Percentiles rank a stretch among this genome's conserved stretches.
These are phyloP conservation scores for Cyclotella choctawhatcheeana DNA, from an alignment of 108 stramenopile species.

Conservation along the genomic window DNA sequence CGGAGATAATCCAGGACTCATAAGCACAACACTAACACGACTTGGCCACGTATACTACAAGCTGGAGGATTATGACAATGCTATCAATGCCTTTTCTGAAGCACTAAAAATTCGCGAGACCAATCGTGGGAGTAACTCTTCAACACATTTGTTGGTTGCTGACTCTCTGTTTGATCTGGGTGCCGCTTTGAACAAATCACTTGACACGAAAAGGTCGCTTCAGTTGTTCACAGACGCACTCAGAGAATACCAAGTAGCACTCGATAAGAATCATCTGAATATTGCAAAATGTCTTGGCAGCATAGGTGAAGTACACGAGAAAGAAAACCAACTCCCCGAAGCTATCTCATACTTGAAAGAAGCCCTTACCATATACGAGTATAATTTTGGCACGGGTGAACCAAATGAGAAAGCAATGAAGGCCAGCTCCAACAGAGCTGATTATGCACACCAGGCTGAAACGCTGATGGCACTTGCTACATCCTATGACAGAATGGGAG, in stretches of 20 bases:
- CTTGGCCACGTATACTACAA: conserved; percentile 44
- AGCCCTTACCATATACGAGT: conserved; percentile 36
- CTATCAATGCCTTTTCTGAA: conserved; percentile 41
- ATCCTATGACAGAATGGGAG: conserved; percentile 32
- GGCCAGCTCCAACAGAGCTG: conserved; percentile 19
- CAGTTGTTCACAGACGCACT: conserved; percentile 47
- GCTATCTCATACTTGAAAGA: conserved; percentile 29
- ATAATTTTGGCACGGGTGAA: conserved; percentile 29
- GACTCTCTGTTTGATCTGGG: conserved; percentile 50
- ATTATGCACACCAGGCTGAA: conserved; percentile 42
- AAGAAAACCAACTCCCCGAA: conserved; percentile 39
- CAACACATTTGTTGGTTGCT: conserved; percentile 42
- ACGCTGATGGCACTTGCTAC: conserved; percentile 44
- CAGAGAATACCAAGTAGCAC: conserved; percentile 43
- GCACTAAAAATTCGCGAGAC: conserved; percentile 37
- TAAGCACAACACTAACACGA: conserved; percentile 30
- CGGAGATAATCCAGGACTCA: conserved; percentile 23
- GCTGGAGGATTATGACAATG: conserved; percentile 34
- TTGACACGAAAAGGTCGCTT: conserved; percentile 36
- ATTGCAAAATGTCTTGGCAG: conserved; percentile 38
- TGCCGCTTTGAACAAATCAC: conserved; percentile 31
- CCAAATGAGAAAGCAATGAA: conserved; percentile 45
- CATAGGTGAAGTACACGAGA: conserved; percentile 40
- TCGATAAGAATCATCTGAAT: conserved; percentile 41
- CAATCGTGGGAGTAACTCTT: conserved; percentile 18